phyloP scores from a whole-genome alignment of 1,139 yeast genomes.

The Candida sanyaensis region DNA sequence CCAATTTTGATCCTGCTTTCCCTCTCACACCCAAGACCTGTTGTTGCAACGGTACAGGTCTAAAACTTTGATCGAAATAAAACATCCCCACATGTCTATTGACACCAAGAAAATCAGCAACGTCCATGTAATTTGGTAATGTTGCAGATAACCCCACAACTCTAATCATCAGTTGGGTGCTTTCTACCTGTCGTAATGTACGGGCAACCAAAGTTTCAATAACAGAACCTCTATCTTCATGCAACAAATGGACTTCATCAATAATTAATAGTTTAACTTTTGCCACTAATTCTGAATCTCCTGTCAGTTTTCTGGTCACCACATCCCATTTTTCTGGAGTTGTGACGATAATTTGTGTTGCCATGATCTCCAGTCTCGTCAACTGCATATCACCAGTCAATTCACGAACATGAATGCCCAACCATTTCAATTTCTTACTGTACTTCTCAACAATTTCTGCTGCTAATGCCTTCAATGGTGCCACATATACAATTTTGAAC shows the following conservation, averaged over 20 bases:
- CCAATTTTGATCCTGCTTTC: slow-evolving; percentile 66
- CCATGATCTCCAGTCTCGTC: slow-evolving; percentile 76
- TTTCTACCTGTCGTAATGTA: slow-evolving; percentile 91
- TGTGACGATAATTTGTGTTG: slow-evolving; percentile 90
- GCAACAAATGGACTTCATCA: slow-evolving; percentile 95
- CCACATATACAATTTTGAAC: slow-evolving; percentile 91
- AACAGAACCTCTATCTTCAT: slow-evolving; percentile 98
- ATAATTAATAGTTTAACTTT: slow-evolving; percentile 84
- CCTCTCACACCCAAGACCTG: slow-evolving; percentile 87
- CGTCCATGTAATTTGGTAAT: slow-evolving; percentile 89
- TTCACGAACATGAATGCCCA: slow-evolving; percentile 85
- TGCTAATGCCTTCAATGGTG: slow-evolving; percentile 95
- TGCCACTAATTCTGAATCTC: slow-evolving; percentile 83
- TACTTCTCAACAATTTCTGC: slow-evolving; percentile 96
- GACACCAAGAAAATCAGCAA: slow-evolving; percentile 93
- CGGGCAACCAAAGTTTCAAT: slow-evolving; percentile 95
- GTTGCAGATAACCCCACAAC: slow-evolving; percentile 98
- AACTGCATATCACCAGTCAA: slow-evolving; percentile 97
- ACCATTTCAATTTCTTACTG: slow-evolving; percentile 74
- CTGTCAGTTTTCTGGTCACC: slow-evolving; percentile 84
- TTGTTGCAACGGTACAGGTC: slow-evolving; percentile 94
- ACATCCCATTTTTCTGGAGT: slow-evolving; percentile 99
- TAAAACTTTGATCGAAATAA: slow-evolving; percentile 87
- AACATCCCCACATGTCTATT: slow-evolving; percentile 89
- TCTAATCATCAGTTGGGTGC: slow-evolving; percentile 90